Conservation (phyloP, 371 early-diverging fungal species). For the Mycotypha africana region DNA sequence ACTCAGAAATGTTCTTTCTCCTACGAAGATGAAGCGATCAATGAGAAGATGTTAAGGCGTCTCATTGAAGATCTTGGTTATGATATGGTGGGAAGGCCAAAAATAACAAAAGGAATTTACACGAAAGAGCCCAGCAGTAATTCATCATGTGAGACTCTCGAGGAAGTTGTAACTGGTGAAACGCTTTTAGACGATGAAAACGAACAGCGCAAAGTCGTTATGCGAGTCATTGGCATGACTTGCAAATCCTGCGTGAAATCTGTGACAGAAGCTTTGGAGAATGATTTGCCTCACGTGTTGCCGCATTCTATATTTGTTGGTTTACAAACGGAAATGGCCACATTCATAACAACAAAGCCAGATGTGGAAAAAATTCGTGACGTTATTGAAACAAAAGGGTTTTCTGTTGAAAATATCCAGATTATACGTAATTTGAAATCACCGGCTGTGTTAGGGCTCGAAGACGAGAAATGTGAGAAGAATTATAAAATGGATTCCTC, state of each 20-base stretch:
- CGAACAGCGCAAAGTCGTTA: slow-evolving; percentile 30
- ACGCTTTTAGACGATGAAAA: background rate
- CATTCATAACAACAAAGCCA: slow-evolving; percentile 26
- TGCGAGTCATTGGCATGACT: slow-evolving; percentile 75
- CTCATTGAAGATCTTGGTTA: slow-evolving; percentile 62
- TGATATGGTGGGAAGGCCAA: slow-evolving; percentile 38
- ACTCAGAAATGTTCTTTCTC: slow-evolving; percentile 37
- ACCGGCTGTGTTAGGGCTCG: slow-evolving; percentile 15
- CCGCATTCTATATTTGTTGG: slow-evolving; percentile 30
- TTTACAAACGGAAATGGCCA: slow-evolving; percentile 43
- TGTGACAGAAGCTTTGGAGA: slow-evolving; percentile 27
- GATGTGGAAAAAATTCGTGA: slow-evolving; percentile 18
- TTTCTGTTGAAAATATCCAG: slow-evolving; percentile 36
- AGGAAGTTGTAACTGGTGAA: too few relatives aligned
- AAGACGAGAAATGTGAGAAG: background rate
- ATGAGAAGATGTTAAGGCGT: slow-evolving; percentile 24
- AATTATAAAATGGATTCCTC: slow-evolving; percentile 1
- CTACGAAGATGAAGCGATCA: slow-evolving; percentile 21
- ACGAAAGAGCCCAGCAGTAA: background rate
- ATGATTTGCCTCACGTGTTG: slow-evolving; percentile 21
- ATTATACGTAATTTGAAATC: slow-evolving; percentile 38
- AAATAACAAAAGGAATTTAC: slow-evolving; percentile 4
- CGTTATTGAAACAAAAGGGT: slow-evolving; percentile 32
- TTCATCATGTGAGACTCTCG: background rate
- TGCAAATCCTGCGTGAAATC: slow-evolving; percentile 73